Conservation (phyloP, 305 asterid genomes). For the Fraxinus baroniana region DNA sequence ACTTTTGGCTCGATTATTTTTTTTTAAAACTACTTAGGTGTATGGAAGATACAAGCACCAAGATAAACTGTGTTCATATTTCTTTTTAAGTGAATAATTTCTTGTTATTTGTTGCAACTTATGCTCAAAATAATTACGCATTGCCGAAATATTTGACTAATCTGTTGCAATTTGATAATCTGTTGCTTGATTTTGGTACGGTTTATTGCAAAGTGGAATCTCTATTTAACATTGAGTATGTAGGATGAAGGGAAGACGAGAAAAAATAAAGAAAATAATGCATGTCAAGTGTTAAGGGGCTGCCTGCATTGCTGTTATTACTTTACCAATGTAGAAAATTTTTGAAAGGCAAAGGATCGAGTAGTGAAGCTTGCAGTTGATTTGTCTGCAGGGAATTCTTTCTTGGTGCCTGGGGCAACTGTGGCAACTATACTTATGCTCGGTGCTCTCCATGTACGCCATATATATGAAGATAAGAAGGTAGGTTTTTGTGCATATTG, state of each 20-base stretch:
- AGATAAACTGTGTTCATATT: neutral
- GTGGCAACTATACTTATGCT: constrained; percentile 86
- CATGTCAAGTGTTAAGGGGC: constrained; percentile 5
- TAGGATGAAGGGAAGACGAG: neutral
- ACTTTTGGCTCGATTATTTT: neutral
- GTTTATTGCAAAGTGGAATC: neutral
- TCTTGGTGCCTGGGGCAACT: constrained; percentile 86
- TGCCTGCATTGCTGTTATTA: neutral
- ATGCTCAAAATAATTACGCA: neutral
- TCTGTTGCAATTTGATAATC: neutral
- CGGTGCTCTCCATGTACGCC: constrained; percentile 90
- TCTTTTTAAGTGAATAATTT: neutral
- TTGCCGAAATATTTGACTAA: neutral
- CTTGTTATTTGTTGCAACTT: neutral
- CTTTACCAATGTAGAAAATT: constrained; percentile 14
- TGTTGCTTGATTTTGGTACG: neutral
- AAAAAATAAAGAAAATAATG: neutral
- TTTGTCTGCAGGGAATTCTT: constrained; percentile 53
- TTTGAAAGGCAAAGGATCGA: neutral
- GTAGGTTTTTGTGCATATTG: constrained; percentile 27
- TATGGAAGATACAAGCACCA: neutral
- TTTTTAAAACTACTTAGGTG: neutral
- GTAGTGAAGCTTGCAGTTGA: constrained; percentile 11
- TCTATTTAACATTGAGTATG: neutral
- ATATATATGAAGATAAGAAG: constrained; percentile 78